Evolutionary conservation across 108 stramenopile genomes (phyloP), one percentile per base, ranked within the genome.

Genomic region (Stephanodiscus minutulus): DNA sequence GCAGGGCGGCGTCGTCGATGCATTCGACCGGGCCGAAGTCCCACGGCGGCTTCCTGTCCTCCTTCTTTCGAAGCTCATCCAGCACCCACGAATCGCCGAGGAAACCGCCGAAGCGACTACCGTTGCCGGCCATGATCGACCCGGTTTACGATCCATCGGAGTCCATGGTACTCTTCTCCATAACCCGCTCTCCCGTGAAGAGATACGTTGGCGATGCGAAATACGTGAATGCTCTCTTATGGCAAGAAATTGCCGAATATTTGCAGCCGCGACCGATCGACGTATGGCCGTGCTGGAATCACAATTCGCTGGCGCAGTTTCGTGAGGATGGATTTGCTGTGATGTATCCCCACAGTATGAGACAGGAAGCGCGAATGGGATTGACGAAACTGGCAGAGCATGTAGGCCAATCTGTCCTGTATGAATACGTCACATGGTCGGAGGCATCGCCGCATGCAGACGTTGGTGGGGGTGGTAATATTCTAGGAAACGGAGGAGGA

Each of bases 231-330:
- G 8, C 39, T 8, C 5, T 39, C 1, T 11, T 39, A 39, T 39
- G 39, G 39, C 39, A 11, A 11, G 39, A 4, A 11, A 39, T 39
- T 1, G 11, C 1, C 39, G 39, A n/a, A 1, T 39, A 4, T 4
- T 46, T 78, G 58, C 43, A 33, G 18, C 70, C 70, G 1, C 36
- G 66, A 43, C 77, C 77, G 35, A 15, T 61, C 2, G 77, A 78
- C 64, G 77, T 46, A 29, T 78, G 77, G 77, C 70, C 77, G 43
- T 78, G 57, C 57, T 78, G 70, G 69, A 28, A 29, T 20, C 77
- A 78, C 57, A 71, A 78, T 60, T 71, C 77, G 5, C 20, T 61
- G 33, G 53, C 64, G 46, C 69, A 71, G 18, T 60, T 61, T 50
- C 27, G 77, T 11, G 69, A 71, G 58, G 77, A 78, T 47, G 58